Evolutionary conservation across 352 stramenopile genomes (phyloP).

Genomic region (Phytophthora capsici): DNA sequence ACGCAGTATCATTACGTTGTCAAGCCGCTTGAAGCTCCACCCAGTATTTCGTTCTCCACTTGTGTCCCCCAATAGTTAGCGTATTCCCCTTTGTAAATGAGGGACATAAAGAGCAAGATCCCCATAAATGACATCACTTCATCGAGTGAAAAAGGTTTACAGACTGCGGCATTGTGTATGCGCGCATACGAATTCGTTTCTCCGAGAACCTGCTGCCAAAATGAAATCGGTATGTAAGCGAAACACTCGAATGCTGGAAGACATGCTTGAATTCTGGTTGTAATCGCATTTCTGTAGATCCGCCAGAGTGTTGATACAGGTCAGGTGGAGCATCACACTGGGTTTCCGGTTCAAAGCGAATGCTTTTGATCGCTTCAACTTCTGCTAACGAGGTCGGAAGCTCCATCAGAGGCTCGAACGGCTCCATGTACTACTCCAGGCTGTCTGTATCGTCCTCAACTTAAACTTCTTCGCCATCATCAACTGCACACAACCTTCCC

Average conservation of each 20-base stretch:
- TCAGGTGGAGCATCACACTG: neutral
- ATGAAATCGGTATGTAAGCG: constrained; percentile 30
- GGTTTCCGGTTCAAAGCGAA: constrained; percentile 10
- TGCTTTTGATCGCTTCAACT: constrained; percentile 5
- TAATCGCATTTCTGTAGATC: constrained; percentile 11
- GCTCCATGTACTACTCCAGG: neutral
- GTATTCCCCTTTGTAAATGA: constrained; percentile 39
- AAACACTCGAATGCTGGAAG: constrained; percentile 38
- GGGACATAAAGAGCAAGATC: constrained; percentile 7
- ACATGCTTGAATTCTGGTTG: constrained; percentile 14
- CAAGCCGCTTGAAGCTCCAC: neutral
- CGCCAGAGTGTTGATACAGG: constrained; percentile 11
- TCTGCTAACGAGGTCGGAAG: neutral
- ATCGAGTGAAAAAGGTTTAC: neutral
- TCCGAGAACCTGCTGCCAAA: constrained; percentile 31
- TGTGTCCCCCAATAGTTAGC: constrained; percentile 40
- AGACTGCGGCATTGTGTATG: neutral
- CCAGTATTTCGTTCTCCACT: constrained; percentile 25
- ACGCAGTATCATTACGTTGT: constrained; percentile 26
- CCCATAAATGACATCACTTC: constrained; percentile 14
- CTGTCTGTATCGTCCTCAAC: neutral
- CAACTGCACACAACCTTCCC: constrained; percentile 1
- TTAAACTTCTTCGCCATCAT: constrained; percentile 4
- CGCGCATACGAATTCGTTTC: constrained; percentile 22
- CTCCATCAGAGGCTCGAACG: constrained; percentile 5